Evolutionary conservation across 805 yeast species (phyloP), one percentile per base, ranked within the genome.

Genomic region (Phaffomyces antillensis): DNA sequence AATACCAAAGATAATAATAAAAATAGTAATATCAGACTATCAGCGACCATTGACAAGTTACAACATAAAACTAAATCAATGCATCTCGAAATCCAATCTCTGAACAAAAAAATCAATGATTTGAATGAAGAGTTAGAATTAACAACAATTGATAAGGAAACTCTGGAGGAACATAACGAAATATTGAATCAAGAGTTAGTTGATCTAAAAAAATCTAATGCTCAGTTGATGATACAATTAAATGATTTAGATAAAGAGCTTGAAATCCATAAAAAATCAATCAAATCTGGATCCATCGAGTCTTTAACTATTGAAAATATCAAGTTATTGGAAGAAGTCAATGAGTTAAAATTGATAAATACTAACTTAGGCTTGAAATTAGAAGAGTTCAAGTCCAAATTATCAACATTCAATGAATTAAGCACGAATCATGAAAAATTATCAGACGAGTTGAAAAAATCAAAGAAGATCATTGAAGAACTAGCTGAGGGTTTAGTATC

Each of bases 71-170:
- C 78, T 1, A 67, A 67, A 37, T 45, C 34, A 0, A 46, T 71
- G 45, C 58, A 59, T 9, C 49, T 51, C 0, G 63, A 65, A 16
- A 64, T 67, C 25, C 52, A 52, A 2, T 40, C 52, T 0, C 48
- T 75, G n/a, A 51, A 44, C 37, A 43, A 41, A 15, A 26, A 33
- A 11, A 24, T 8, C 11, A 37, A 38, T 6, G n/a, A 31, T 4
- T 17, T 41, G 31, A 41, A 17, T 26, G 68, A 56, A 43, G 60
- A 55, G 7, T 42, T 63, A n/a, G 72, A 66, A 44, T 52, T 51
- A 13, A 41, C 59, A 12, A 52, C 64, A 0, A 66, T 75, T 0
- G 85, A 81, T 37, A 68, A 71, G 38, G 79, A 70, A 31, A 64
- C 64, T 32, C 49, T 72, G 5, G 59, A 58, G 7, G 67, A 65